Conservation (phyloP, 768 basidiomycete genomes). For the Naganishia onofrii region DNA sequence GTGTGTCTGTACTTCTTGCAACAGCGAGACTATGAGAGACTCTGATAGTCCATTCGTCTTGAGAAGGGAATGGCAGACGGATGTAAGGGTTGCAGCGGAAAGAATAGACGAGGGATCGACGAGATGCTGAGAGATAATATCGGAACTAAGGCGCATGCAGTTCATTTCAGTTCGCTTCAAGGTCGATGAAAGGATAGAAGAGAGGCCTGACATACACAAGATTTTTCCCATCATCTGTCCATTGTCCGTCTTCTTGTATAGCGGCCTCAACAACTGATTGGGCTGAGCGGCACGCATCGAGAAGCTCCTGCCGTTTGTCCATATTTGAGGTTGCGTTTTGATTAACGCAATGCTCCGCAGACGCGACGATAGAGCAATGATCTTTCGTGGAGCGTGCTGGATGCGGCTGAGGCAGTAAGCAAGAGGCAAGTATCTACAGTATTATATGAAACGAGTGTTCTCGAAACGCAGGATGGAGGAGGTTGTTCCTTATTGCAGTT, state of each 20-base stretch:
- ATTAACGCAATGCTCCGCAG: neutral
- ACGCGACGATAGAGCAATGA: neutral
- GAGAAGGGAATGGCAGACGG: slow-evolving; percentile 23
- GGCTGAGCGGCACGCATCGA: slow-evolving; percentile 2
- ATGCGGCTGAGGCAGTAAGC: neutral
- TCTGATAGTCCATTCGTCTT: neutral
- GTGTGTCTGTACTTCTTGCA: slow-evolving; percentile 20
- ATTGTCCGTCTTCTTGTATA: slow-evolving; percentile 5
- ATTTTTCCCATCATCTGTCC: neutral
- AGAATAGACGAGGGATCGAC: slow-evolving; percentile 2
- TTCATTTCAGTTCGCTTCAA: too few species aligned
- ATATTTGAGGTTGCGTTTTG: neutral
- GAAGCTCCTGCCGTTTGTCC: slow-evolving; percentile 16
- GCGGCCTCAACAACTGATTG: neutral
- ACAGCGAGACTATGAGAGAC: neutral
- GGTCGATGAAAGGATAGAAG: neutral
- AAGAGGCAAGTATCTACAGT: neutral
- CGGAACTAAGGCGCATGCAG: neutral
- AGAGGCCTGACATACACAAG: neutral
- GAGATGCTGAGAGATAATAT: slow-evolving; percentile 10
- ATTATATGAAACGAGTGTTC: neutral
- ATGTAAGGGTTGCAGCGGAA: slow-evolving; percentile 14
- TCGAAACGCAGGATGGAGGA: neutral
- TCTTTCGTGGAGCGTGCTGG: neutral
- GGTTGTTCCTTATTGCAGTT: too few species aligned